Base-by-base conservation (phyloP, 2,329 filamentous ascomycete species). In the Monilinia laxa region DNA sequence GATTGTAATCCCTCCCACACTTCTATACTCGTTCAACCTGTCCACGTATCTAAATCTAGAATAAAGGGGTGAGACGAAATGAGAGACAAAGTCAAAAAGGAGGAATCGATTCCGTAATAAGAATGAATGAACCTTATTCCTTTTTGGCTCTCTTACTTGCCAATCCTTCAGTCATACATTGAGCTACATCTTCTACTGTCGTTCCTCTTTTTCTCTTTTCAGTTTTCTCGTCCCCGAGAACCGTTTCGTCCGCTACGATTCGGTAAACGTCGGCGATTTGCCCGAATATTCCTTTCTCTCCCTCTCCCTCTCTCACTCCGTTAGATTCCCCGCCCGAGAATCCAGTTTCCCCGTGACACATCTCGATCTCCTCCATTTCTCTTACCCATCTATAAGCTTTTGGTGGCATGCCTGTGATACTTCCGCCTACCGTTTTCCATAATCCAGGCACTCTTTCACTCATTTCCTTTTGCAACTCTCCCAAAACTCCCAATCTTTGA, bases 361-460 rank as follows among this genome's bases (percentile, higher is more conserved):
- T 79, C 4, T 84, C 85, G 73, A 93, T 92, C 80, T 93, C 87
- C 71, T 87, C 83, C 90, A 93, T 92, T 80, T 93, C 90, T 45
- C 82, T 80, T 0, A 91, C 87, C 90, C 90, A 93, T 14, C 90
- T 81, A 76, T 92, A 92, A 23, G 90, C 90, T 78, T 93, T 93
- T 10, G 87, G 85, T 31, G 89, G 82, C 84, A 92, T 68, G 85
- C 82, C 79, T 4, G 83, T 79, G 11, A 91, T 79, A 2, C 82
- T 79, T 42, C 75, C 79, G 71, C 85, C 82, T 0, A 82, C 85
- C 60, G 77, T 74, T 35, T 78, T 75, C 18, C 81, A 80, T 47
- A 80, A 77, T 2, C 73, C 75, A 0, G 88, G 86, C 59, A 80
- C 79, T 67, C 82, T 79, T 12, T 78, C 76, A 16, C 79, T 77